These are phyloP conservation scores for Coelastrella sp. DNA, from an alignment of 139 green algal species.

Conservation along the genomic window DNA sequence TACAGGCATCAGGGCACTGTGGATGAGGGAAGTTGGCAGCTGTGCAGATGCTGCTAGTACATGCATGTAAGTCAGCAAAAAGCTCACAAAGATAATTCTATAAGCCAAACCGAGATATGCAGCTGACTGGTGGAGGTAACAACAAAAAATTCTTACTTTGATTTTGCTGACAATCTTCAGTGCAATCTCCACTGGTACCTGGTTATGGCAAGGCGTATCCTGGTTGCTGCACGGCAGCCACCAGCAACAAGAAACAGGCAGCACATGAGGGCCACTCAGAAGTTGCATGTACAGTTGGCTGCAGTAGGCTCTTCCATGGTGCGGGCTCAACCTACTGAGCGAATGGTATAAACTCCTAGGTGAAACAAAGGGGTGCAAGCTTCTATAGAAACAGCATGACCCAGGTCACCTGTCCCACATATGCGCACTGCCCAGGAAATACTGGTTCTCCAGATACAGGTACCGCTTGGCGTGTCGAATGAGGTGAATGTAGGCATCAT, in stretches of 20 bases:
- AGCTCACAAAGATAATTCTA: too few relatives aligned
- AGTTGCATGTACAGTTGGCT: neutral
- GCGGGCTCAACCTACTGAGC: neutral
- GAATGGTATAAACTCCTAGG: too few relatives aligned
- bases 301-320: too few relatives aligned
- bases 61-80: too few relatives aligned
- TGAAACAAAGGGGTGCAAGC: too few relatives aligned
- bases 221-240: slow-evolving; percentile 13
- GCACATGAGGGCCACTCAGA: neutral
- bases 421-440: slow-evolving; percentile 74
- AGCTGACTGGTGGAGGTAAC: neutral
- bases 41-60: neutral
- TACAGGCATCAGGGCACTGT: neutral
- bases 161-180: slow-evolving; percentile 77
- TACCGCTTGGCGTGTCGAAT: slow-evolving; percentile 70
- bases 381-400: neutral
- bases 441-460: slow-evolving; percentile 82
- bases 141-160: neutral
- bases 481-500: slow-evolving; percentile 65
- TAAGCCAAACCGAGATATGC: neutral
- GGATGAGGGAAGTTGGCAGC: neutral
- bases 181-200: slow-evolving; percentile 67
- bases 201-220: slow-evolving; percentile 40
- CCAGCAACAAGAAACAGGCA: neutral
- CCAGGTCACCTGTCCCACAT: slow-evolving; percentile 53